Evolutionary conservation across 345 rosid genomes (phyloP), one percentile per base, ranked within the genome.

Genomic region (Cardamine chenopodiifolia): DNA sequence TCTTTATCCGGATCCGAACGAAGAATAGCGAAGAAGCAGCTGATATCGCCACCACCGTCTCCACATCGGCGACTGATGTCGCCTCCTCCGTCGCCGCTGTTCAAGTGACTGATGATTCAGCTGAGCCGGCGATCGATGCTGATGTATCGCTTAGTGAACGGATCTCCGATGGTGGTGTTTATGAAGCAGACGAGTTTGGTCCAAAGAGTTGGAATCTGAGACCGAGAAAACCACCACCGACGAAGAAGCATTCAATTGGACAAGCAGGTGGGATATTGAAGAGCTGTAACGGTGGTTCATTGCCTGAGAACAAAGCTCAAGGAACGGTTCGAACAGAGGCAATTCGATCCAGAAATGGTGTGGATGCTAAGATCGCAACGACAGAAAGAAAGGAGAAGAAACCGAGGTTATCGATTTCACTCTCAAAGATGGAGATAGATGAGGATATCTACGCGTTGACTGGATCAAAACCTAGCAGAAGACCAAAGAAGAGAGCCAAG

Each of bases 401-500:
- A 70, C 69, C 62, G 76, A 85, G 84, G 80, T 67, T 90, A 13
- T 85, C 90, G 54, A 75, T 90, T 40, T 75, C 88, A 39, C 83
- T 92, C 19, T 59, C 87, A 0, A 88, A 82, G 78, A 74, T 86
- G 32, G 95, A 92, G 82, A 88, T 90, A 65, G 95, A 92, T 23
- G 91, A 89, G 28, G 98, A 92, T 79, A 62, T 90, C 12, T 80
- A 84, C 35, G 58, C 82, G 23, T 68, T 92, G 85, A 88, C 93
- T 8, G 98, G 96, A 71, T 77, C 87, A 5, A 87, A 86, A 78
- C 93, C 96, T 17, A 59, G 84, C 0, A 83, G 93, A 62, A 80
- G 91, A 76, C 93, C 96, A 6, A 87, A 73, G 83, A 92, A 85
- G 80, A 85, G 98, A 65, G 81, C 89, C 34, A 88, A 83, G 82